These are phyloP conservation scores for Lipomyces chichibuensis DNA, from an alignment of 805 yeast genomes.

Conservation along the genomic window DNA sequence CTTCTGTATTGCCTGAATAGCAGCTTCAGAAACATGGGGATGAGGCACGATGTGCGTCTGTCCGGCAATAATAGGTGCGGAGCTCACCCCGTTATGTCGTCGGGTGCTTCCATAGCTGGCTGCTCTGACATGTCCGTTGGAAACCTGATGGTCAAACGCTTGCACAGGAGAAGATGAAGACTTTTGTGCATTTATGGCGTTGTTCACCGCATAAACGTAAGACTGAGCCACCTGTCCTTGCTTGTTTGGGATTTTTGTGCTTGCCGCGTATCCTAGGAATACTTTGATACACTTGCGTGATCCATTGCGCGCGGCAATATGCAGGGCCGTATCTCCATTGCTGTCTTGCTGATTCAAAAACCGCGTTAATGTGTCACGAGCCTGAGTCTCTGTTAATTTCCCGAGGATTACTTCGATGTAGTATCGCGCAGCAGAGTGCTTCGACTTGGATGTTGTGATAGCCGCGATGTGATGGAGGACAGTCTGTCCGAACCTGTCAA, in stretches of 20 bases:
- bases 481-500: conserved; percentile 72
- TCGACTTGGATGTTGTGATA: conserved; percentile 65
- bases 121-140: conserved; percentile 3
- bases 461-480: conserved; percentile 83
- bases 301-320: conserved; percentile 66
- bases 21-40: conserved; percentile 56
- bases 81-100: background rate
- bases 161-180: conserved; percentile 16
- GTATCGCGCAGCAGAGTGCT: conserved; percentile 78
- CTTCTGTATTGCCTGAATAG: conserved; percentile 56
- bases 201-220: conserved; percentile 36
- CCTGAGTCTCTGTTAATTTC: conserved; percentile 67
- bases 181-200: conserved; percentile 2
- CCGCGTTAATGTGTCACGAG: conserved; percentile 55
- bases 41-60: conserved; percentile 11
- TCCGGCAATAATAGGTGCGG: conserved; percentile 1
- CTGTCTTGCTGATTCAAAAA: conserved; percentile 73
- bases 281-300: conserved; percentile 52
- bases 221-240: conserved; percentile 48
- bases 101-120: conserved; percentile 1
- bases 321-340: conserved; percentile 84
- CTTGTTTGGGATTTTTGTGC: conserved; percentile 49
- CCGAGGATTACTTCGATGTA: conserved; percentile 77
- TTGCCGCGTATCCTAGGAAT: conserved; percentile 55
- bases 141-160: background rate